These are phyloP conservation scores for Chlorella sp. DNA, from an alignment of 139 green algal genomes.

Conservation along the genomic window DNA sequence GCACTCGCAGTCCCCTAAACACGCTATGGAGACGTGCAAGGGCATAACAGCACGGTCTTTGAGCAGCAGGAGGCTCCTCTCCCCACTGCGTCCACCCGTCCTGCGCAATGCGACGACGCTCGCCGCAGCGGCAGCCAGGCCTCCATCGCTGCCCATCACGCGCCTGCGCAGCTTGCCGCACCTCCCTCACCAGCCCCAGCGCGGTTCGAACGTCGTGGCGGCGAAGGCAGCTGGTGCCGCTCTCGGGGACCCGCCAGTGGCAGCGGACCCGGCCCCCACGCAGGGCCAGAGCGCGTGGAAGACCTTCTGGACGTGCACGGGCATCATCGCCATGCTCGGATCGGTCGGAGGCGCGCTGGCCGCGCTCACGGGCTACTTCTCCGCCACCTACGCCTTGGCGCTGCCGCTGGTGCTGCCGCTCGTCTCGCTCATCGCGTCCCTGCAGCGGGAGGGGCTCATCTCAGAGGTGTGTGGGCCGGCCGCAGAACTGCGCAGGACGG, in stretches of 20 bases:
- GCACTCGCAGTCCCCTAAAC: no score
- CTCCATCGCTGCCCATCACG: neutral
- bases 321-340: slow-evolving; percentile 7
- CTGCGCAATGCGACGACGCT: no score
- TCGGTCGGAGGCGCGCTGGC: slow-evolving; percentile 20
- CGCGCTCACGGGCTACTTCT: slow-evolving; percentile 20
- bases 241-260: neutral
- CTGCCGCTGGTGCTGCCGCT: slow-evolving; percentile 30
- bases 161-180: no score
- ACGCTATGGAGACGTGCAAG: no score
- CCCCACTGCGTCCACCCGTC: no score
- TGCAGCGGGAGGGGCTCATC: slow-evolving; percentile 20
- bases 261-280: neutral
- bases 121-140: no score
- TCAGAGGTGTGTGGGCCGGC: slow-evolving; percentile 13
- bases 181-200: neutral
- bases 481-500: no score
- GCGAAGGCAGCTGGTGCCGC: no score
- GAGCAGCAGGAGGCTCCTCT: no score
- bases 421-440: slow-evolving; percentile 22
- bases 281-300: neutral
- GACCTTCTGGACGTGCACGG: neutral
- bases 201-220: neutral
- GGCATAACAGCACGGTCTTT: no score
- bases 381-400: slow-evolving; percentile 15